These are phyloP conservation scores for Quercus gilva DNA, from an alignment of 306 rosid species.

Conservation along the genomic window DNA sequence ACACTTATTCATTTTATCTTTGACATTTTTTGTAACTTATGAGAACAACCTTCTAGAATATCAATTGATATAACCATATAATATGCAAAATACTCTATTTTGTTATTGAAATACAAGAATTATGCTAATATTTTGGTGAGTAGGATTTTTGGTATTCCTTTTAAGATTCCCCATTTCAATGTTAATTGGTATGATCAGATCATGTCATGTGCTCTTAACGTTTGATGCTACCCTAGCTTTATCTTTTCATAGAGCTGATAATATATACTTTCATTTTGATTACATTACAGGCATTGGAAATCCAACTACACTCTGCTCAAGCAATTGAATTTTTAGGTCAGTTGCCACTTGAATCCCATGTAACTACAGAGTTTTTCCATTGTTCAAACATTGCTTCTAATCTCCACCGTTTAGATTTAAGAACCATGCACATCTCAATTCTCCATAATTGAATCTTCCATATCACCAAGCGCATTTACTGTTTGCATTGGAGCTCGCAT, in stretches of 20 bases:
- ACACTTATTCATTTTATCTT: no score
- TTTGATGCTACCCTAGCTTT: slow-evolving; percentile 6
- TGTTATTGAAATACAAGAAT: no score
- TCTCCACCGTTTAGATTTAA: slow-evolving; percentile 38
- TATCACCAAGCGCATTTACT: slow-evolving; percentile 51
- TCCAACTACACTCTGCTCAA: slow-evolving; percentile 31
- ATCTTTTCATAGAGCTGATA: slow-evolving; percentile 28
- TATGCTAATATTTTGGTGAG: no score
- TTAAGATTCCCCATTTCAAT: no score
- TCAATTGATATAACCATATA: no score
- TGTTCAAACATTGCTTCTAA: slow-evolving; percentile 35
- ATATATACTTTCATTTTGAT: slow-evolving; percentile 15
- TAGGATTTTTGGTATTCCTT: no score
- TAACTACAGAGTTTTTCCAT: slow-evolving; percentile 15
- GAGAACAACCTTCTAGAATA: no score
- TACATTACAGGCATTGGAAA: slow-evolving; percentile 30
- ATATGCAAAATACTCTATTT: no score
- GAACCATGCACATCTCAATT: slow-evolving; percentile 50
- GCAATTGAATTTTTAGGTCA: slow-evolving; percentile 40
- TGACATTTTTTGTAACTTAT: no score
- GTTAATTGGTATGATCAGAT: neutral
- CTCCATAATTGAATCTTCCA: slow-evolving; percentile 65
- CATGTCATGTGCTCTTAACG: neutral
- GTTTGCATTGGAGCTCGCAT: slow-evolving; percentile 48
- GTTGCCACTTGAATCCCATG: slow-evolving; percentile 16